Conservation (phyloP, 2,329 filamentous ascomycete genomes). For the Ascochyta viciae-villosae region DNA sequence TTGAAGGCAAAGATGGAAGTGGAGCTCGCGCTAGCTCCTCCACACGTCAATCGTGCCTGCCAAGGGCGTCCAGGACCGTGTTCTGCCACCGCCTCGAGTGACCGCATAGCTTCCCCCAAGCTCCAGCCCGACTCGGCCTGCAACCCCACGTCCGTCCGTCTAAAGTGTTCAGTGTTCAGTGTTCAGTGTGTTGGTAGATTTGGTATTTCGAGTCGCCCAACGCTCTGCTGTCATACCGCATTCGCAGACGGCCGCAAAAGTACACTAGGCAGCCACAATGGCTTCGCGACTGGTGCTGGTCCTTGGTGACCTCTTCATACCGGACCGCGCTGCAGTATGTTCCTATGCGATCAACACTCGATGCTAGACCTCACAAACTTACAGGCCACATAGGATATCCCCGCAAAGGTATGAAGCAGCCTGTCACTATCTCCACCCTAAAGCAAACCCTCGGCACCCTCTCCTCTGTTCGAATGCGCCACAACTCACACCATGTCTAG, state of each 20-base stretch:
- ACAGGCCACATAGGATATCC: conserved; percentile 51
- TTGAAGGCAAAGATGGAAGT: not conserved
- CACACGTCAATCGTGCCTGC: conserved; percentile 5
- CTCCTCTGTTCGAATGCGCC: not conserved
- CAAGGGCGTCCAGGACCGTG: not conserved
- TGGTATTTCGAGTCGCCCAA: not conserved
- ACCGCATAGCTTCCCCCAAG: conserved; percentile 19
- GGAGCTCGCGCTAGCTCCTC: not conserved
- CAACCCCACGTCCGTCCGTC: conserved; percentile 5
- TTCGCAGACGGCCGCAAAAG: not conserved
- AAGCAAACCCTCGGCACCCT: not conserved
- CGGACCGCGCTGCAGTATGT: conserved; percentile 52
- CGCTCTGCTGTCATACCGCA: not conserved
- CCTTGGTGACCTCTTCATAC: conserved; percentile 54
- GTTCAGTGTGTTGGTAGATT: not conserved
- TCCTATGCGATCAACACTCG: conserved; percentile 4
- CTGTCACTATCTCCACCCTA: not conserved
- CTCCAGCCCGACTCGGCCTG: conserved; percentile 10
- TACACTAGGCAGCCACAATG: conserved; percentile 38
- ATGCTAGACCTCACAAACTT: conserved; percentile 45
- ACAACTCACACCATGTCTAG: conserved; percentile 28
- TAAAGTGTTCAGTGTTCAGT: not conserved
- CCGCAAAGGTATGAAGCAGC: conserved; percentile 46
- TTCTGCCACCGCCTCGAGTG: conserved; percentile 11
- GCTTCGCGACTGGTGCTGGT: conserved; percentile 52